Evolutionary conservation across 1,284 basidiomycete species (phyloP), one percentile per base, ranked within the genome.

Genomic region (Agroathelia rolfsii): DNA sequence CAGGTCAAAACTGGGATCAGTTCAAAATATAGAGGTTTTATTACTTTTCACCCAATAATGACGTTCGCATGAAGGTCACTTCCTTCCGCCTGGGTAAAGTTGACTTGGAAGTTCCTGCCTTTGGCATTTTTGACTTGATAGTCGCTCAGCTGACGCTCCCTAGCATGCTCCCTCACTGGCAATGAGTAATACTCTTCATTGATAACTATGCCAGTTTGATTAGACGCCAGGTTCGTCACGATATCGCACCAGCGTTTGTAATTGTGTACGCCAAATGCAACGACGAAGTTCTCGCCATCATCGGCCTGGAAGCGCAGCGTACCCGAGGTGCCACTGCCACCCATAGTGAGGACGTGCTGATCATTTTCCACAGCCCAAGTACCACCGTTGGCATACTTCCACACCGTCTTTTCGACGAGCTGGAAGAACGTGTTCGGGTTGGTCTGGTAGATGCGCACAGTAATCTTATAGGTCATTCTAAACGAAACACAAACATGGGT

Each of bases 251-350:
- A 64, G 13, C 52, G 46, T 38, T 49, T 51, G 43, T 53, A 52
- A 48, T 59, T 57, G 49, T 66, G 57, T 14, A 64, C 50, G 1
- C 64, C 63, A 13, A 63, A 13, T 6, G 50, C 47, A 35, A 59
- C 39, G 31, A 57, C 35, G 45, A 58, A 54, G 12, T 29, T 39
- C 23, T 60, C 58, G 37, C 48, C 47, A 8, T 33, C 40, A 25
- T 51, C 43, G n/a, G 43, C 37, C 18, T 35, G 13, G 43, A 64
- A 53, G 37, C 56, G 58, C 11, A 64, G 28, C 5, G 48, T 43
- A 6, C 62, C 59, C 13, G 54, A 64, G 0, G 58, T 61, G 14
- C 59, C 62, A 34, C 56, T 61, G 2, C 45, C 45, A n/a, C 41
- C 44, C 52, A 58, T 60, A 28, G 20, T 47, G 37, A 64, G 53